Base-by-base conservation (phyloP, 148 eudicot species). In the Drosera capensis region DNA sequence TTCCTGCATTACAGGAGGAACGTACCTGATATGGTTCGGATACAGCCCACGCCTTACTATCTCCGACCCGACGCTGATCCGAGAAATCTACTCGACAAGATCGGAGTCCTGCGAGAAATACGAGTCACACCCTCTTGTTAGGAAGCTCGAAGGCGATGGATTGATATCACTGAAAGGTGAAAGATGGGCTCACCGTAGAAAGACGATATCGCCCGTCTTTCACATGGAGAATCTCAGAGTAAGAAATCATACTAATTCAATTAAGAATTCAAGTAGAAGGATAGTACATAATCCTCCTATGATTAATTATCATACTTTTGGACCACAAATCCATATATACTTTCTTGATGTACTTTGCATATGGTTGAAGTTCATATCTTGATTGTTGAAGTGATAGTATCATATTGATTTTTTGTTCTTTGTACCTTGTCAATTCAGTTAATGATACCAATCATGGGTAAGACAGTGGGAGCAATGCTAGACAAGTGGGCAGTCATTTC, bases 101-200 rank as follows among this genome's bases (percentile, higher is more conserved):
- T 80, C 96, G 0, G 94, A 88, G 25, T 63, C 55, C 39, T 88
- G 77, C 23, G 96, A 88, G 61, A 88, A 88, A 45, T 72, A 68
- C 45, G 94, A 88, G 50, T 77, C 94, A 4, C 86, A 75, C 51
- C 85, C 82, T 0, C 73, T 80, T 0, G 64, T 83, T 11, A 83
- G 65, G 43, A 85, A 79, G 41, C 78, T 88, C 20, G 96, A 88
- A 59, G 96, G 96, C 14, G 68, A 80, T 46, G 96, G 96, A 0
- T 64, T 88, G 0, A 70, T 83, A 1, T 83, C 85, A 35, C 96
- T 88, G 45, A 88, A 88, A 62, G 96, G 94, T 1, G 76, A 77
- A 39, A 88, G 83, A 80, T 88, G 96, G 96, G 96, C 94, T 64
- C 92, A 79, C 61, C 96, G 80, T 51, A 64, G 96, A 2, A 88